Evolutionary conservation across 2,329 filamentous ascomycete species (phyloP), one percentile per base, ranked within the genome.

Genomic region (Ustulina deusta): DNA sequence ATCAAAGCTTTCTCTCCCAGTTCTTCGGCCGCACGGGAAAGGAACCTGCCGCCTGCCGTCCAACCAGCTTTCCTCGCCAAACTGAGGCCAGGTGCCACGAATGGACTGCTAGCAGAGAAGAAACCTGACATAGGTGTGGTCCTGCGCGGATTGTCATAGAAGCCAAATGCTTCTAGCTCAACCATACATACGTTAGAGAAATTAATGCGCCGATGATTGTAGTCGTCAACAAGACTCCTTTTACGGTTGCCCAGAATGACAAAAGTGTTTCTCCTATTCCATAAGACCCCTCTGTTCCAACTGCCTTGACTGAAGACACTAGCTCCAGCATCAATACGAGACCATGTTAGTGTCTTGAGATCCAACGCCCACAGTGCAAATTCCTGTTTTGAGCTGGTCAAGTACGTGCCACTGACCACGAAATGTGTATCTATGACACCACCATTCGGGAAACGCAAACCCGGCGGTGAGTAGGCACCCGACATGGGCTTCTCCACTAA

Each of bases 151-250:
- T 98, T 99, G 77, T 98, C 95, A 78, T 97, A 98, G 49, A 99
- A 90, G 1, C 96, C 96, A 82, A 98, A 99, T 0, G 96, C 94
- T 78, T 99, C 96, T 11, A 99, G 85, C 79, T 99, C 96, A 9
- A 99, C 95, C 86, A 98, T 92, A 79, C 96, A 98, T 32, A 98
- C 90, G 76, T 99, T 97, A 10, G 92, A 93, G 78, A 98, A 99
- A 80, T 99, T 99, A 80, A 99, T 97, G 29, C 96, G 91, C 11
- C 96, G 91, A 76, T 98, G 96, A 78, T 98, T 98, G 80, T 99
- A 99, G 79, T 99, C 96, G 74, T 99, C 95, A 0, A 98, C 95
- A 36, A 99, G 85, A 73, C 93, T 97, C 69, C 96, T 86, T 80
- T 97, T 97, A 42, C 96, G 89, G 79, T 97, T 97, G 54, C 96